Percentiles rank a stretch among this genome's conserved stretches.
phyloP scores from a whole-genome alignment of 805 yeast species.

The Monosporozyma solicola region DNA sequence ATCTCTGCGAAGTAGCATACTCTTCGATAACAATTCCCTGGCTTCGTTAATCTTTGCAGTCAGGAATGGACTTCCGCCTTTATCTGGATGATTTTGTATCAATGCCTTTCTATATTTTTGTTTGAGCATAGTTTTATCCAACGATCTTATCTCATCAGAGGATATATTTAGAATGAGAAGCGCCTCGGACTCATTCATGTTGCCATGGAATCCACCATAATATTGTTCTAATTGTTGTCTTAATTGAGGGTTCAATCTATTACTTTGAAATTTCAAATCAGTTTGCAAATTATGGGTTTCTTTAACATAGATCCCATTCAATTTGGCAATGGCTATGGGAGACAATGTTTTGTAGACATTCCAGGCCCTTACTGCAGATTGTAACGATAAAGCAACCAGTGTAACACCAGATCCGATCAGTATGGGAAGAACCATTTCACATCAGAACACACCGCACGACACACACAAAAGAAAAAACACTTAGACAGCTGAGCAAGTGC shows the following conservation, averaged over 20 bases:
- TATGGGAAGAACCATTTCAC: constrained; percentile 26
- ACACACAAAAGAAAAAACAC: too few species aligned
- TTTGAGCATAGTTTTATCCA: constrained; percentile 47
- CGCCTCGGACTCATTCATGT: constrained; percentile 67
- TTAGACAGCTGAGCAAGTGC: too few species aligned
- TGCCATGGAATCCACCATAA: constrained; percentile 54
- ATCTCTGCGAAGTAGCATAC: constrained; percentile 15
- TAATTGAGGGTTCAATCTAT: constrained; percentile 8
- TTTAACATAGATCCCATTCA: constrained; percentile 16
- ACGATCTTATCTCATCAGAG: constrained; percentile 43
- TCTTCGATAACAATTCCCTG: constrained; percentile 49
- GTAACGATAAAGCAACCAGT: constrained; percentile 16
- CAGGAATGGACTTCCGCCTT: constrained; percentile 82
- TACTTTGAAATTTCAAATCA: constrained; percentile 12
- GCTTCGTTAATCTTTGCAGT: constrained; percentile 94
- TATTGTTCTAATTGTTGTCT: constrained; percentile 24
- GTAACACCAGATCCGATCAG: constrained; percentile 26
- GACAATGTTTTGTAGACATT: constrained; percentile 19
- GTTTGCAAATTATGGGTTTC: constrained; percentile 4
- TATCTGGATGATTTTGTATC: constrained; percentile 89
- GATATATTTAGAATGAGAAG: constrained; percentile 52
- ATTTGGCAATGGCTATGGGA: constrained; percentile 21
- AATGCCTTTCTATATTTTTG: constrained; percentile 76
- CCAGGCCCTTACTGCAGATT: constrained; percentile 28
- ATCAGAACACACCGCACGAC: background rate